Conservation (phyloP, 2,329 filamentous ascomycete species). For the Ascocoryne sarcoides region DNA sequence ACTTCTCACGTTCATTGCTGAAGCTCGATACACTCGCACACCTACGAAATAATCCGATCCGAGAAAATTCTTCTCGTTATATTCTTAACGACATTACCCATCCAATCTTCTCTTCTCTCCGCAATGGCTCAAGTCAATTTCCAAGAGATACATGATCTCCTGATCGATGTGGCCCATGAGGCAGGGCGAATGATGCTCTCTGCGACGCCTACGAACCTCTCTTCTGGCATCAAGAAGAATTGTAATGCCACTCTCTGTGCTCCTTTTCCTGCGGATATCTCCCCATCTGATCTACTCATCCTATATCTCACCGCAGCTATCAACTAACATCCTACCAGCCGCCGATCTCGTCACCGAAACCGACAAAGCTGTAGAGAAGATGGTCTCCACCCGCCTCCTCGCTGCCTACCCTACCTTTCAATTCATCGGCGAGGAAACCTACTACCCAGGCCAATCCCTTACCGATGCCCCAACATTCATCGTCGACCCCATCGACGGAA, state of each 20-base stretch:
- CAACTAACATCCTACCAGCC: constrained; percentile 35
- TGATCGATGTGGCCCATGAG: constrained; percentile 51
- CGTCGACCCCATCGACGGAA: constrained; percentile 76
- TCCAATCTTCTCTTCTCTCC: neutral
- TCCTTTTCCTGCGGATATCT: neutral
- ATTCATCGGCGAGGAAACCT: constrained; percentile 73
- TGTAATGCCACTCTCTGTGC: constrained; percentile 32
- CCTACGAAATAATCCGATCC: too few relatives aligned
- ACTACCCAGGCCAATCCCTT: constrained; percentile 55
- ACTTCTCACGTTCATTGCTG: too few relatives aligned
- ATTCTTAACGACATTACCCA: too few relatives aligned
- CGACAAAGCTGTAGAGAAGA: constrained; percentile 56
- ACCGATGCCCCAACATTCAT: constrained; percentile 65
- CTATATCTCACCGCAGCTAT: neutral
- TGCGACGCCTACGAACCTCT: constrained; percentile 50
- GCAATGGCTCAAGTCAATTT: constrained; percentile 49
- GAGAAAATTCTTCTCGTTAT: too few relatives aligned
- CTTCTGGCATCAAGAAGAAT: constrained; percentile 55
- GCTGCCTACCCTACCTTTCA: constrained; percentile 45
- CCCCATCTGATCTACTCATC: too few relatives aligned
- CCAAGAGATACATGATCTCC: constrained; percentile 51
- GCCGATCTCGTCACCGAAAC: constrained; percentile 62
- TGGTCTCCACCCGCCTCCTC: constrained; percentile 46
- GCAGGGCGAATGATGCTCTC: constrained; percentile 56
- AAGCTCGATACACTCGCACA: too few relatives aligned